These are phyloP conservation scores for Metschnikowia lunata DNA, from an alignment of 805 yeast species.

Conservation along the genomic window DNA sequence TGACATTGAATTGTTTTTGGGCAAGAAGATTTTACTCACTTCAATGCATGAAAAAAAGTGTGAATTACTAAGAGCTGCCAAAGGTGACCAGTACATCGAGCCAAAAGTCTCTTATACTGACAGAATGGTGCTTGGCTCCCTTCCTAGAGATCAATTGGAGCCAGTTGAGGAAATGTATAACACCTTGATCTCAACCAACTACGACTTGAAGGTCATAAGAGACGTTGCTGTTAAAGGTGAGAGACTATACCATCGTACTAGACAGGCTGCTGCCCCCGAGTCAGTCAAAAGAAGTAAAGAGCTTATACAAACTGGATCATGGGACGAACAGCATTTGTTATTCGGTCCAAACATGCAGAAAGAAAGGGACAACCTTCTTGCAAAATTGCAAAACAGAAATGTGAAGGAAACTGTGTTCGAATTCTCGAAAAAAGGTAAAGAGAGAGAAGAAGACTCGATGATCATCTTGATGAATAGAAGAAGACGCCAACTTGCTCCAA, in stretches of 20 bases:
- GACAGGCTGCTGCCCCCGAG: slow-evolving; percentile 81
- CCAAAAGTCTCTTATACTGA: slow-evolving; percentile 69
- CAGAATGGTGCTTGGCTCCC: slow-evolving; percentile 76
- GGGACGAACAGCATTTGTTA: slow-evolving; percentile 84
- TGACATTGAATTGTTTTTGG: slow-evolving; percentile 86
- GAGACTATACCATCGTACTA: slow-evolving; percentile 75
- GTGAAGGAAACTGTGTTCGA: slow-evolving; percentile 93
- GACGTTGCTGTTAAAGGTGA: slow-evolving; percentile 86
- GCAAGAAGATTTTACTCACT: slow-evolving; percentile 70
- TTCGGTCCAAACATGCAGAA: slow-evolving; percentile 73
- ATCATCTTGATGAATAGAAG: slow-evolving; percentile 82
- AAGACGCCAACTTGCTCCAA: slow-evolving; percentile 82
- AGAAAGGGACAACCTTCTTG: slow-evolving; percentile 70
- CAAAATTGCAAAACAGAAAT: slow-evolving; percentile 61
- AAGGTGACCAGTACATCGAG: slow-evolving; percentile 40
- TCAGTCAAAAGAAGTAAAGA: slow-evolving; percentile 85
- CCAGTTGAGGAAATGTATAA: slow-evolving; percentile 67
- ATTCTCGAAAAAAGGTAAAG: slow-evolving; percentile 48
- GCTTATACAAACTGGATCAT: slow-evolving; percentile 57
- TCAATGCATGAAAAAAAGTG: slow-evolving; percentile 63
- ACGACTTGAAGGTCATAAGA: slow-evolving; percentile 60
- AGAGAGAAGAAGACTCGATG: slow-evolving; percentile 59
- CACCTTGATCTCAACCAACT: slow-evolving; percentile 53
- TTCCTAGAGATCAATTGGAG: slow-evolving; percentile 73
- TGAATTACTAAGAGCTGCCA: slow-evolving; percentile 45